These are phyloP conservation scores for Blakeslea trispora DNA, from an alignment of 371 early-diverging fungal genomes.

Conservation along the genomic window DNA sequence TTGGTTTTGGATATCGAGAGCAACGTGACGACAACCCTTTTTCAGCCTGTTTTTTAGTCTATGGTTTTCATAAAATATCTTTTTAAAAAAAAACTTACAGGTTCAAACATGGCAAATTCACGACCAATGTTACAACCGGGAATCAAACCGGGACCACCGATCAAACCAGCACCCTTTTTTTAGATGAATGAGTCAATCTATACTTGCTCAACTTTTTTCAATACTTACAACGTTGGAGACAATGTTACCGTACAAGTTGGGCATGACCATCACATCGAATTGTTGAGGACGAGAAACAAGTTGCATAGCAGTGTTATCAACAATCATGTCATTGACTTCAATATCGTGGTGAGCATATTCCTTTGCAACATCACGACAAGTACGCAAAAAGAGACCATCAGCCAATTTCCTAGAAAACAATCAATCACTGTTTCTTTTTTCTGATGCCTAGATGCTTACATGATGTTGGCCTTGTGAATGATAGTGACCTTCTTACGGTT, in stretches of 20 bases:
- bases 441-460: conserved; percentile 60
- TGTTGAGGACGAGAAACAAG: conserved; percentile 94
- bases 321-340: conserved; percentile 96
- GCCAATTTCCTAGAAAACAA: conserved; percentile 82
- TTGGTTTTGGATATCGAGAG: conserved; percentile 85
- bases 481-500: conserved; percentile 95
- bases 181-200: background rate
- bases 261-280: conserved; percentile 97
- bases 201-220: background rate
- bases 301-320: conserved; percentile 98
- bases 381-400: conserved; percentile 95
- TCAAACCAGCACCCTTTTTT: conserved; percentile 83
- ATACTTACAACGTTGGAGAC: conserved; percentile 80
- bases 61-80: background rate
- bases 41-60: background rate
- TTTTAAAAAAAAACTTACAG: conserved; percentile 50
- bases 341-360: conserved; percentile 88
- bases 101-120: conserved; percentile 95
- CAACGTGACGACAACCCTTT: conserved; percentile 93
- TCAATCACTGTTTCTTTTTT: background rate
- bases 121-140: conserved; percentile 96
- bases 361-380: conserved; percentile 92
- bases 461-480: conserved; percentile 99
- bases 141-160: conserved; percentile 93
- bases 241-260: conserved; percentile 98